Evolutionary conservation across 768 basidiomycete genomes (phyloP).

Genomic region (Lentinula edodes): DNA sequence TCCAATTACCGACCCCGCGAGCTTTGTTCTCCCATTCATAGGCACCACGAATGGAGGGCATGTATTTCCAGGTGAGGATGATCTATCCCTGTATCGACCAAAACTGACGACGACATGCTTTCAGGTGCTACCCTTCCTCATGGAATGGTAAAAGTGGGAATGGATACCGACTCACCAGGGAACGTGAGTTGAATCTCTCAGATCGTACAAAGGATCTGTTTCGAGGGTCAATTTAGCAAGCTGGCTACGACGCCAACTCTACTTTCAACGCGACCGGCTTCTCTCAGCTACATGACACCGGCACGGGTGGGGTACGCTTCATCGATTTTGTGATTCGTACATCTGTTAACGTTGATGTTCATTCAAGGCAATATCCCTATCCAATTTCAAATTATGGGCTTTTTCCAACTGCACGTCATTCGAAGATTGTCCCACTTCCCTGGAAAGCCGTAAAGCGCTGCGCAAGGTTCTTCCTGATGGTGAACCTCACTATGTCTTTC

Average conservation of each 20-base stretch:
- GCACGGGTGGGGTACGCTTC: constrained; percentile 53
- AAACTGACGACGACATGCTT: neutral
- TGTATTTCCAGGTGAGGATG: constrained; percentile 51
- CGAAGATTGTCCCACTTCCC: constrained; percentile 44
- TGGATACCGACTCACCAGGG: constrained; percentile 63
- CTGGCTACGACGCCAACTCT: constrained; percentile 40
- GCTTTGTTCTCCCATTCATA: constrained; percentile 56
- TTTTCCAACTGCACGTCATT: constrained; percentile 44
- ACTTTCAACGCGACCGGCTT: constrained; percentile 43
- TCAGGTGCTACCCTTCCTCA: constrained; percentile 59
- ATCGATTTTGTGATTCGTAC: neutral
- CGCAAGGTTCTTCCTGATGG: constrained; percentile 45
- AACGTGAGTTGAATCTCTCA: constrained; percentile 32
- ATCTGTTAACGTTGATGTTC: neutral
- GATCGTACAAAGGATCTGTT: neutral
- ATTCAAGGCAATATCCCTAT: constrained; percentile 43
- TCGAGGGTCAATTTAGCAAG: constrained; percentile 27
- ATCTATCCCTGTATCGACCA: neutral
- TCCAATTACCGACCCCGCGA: constrained; percentile 28
- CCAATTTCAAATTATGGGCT: constrained; percentile 59
- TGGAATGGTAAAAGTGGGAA: constrained; percentile 65
- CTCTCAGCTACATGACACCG: constrained; percentile 55
- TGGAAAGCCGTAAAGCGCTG: constrained; percentile 39
- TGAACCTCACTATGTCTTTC: constrained; percentile 13
- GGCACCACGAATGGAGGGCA: constrained; percentile 66